Evolutionary conservation across 2,329 filamentous ascomycete species (phyloP).

Genomic region (Xylariaceae sp.): DNA sequence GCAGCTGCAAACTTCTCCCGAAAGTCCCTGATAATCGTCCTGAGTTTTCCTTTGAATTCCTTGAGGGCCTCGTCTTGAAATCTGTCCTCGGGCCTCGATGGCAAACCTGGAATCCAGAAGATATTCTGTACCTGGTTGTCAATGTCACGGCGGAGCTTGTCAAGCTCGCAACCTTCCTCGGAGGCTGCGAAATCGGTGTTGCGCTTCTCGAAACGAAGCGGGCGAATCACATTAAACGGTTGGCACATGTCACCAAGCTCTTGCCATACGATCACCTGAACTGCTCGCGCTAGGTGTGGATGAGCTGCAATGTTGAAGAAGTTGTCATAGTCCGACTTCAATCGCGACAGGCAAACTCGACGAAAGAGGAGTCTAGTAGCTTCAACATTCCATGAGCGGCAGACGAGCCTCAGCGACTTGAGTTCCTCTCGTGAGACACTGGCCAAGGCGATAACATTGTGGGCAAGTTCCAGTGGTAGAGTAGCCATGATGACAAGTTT

Average conservation of each 20-base stretch:
- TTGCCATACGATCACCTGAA: constrained; percentile 1
- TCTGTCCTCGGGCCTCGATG: too few relatives aligned
- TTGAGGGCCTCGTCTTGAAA: too few relatives aligned
- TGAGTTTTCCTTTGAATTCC: too few relatives aligned
- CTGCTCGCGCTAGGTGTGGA: background rate
- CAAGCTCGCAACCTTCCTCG: too few relatives aligned
- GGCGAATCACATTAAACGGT: too few relatives aligned
- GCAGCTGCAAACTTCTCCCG: background rate
- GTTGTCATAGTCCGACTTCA: background rate
- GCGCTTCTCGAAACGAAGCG: too few relatives aligned
- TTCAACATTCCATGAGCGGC: background rate
- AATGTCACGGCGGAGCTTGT: too few relatives aligned
- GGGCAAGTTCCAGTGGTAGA: background rate
- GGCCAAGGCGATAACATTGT: background rate
- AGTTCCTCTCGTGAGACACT: background rate
- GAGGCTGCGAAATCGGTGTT: too few relatives aligned
- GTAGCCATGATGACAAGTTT: background rate
- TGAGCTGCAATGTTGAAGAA: constrained; percentile 4
- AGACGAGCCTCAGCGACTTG: background rate
- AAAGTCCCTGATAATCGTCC: background rate
- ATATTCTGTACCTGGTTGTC: too few relatives aligned
- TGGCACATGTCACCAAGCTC: too few relatives aligned
- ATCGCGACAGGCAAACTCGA: background rate
- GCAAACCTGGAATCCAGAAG: too few relatives aligned
- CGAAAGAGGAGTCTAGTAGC: background rate